Conservation (phyloP, 2,329 filamentous ascomycete species). For the Fusarium compactum region DNA sequence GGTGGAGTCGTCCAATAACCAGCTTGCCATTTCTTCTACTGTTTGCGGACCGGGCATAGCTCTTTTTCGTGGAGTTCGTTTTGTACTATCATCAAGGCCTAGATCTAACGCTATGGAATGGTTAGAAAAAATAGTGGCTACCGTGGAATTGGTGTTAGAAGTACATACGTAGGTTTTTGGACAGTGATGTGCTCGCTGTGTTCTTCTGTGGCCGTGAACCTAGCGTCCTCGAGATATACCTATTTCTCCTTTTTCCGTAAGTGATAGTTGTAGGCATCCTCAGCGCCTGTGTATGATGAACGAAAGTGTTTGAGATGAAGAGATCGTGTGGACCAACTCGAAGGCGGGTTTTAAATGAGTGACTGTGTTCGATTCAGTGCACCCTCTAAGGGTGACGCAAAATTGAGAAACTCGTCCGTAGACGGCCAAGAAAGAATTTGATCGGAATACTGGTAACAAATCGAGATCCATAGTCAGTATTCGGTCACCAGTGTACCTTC, state of each 20-base stretch:
- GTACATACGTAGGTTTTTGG: slow-evolving; percentile 37
- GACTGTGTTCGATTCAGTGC: slow-evolving; percentile 1
- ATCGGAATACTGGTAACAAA: neutral
- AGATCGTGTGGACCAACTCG: neutral
- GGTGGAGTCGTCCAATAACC: slow-evolving; percentile 46
- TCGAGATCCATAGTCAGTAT: neutral
- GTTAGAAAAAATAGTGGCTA: neutral
- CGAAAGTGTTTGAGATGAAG: neutral
- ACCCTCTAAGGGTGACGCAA: slow-evolving; percentile 9
- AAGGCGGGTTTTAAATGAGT: neutral
- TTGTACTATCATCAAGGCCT: slow-evolving; percentile 6
- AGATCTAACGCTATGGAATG: neutral
- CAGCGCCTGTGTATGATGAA: neutral
- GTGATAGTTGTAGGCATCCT: slow-evolving; percentile 45
- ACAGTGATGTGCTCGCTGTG: slow-evolving; percentile 25
- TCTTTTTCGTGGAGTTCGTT: slow-evolving; percentile 25
- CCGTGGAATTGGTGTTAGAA: neutral
- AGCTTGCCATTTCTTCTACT: slow-evolving; percentile 50
- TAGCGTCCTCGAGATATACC: slow-evolving; percentile 46
- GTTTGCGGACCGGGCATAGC: slow-evolving; percentile 8
- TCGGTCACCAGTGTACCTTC: slow-evolving; percentile 6
- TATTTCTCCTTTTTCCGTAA: slow-evolving; percentile 50
- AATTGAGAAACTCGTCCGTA: neutral
- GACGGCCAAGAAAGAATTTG: neutral
- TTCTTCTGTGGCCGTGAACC: slow-evolving; percentile 46